Evolutionary conservation across 2,329 filamentous ascomycete genomes (phyloP), one percentile per base, ranked within the genome.

Genomic region (Pyrenophora tritici-repentis): DNA sequence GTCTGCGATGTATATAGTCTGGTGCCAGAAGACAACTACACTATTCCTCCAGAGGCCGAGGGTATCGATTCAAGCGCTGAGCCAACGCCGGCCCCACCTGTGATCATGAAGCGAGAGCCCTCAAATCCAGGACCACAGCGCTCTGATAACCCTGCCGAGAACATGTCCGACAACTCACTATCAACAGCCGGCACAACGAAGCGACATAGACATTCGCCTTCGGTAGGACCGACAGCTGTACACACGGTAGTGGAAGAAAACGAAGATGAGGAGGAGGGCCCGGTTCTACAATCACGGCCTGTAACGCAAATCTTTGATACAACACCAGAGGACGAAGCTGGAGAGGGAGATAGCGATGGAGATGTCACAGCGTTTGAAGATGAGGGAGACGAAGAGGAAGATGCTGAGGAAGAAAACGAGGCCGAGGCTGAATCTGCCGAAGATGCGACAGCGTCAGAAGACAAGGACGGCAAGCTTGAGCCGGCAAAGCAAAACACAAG

Each of bases 11-110:
- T 88, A 63, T 97, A 96, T 74, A 87, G 88, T 61, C 81, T 97
- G 53, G 86, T 99, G 24, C 91, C 91, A 1, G 86, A 90, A 42
- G 94, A 97, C 75, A 97, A 95, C 71, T 97, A 97, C 77, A 97
- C 95, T 53, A 86, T 99, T 37, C 93, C 94, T 1, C 85, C 89
- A 2, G 93, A 97, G 73, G 93, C 94, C 3, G 93, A 97, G 73
- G 93, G 92, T 0, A 76, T 91, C 2, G 68, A 72, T 32, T 59
- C 54, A 12, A 45, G 57, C 3, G 47, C 56, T 35, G 90, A 93
- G 46, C 59, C 68, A 12, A 61, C 55, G 9, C 39, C 62, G 10
- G 50, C 58, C 12, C 62, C 67, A 42, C 69, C 70, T 7, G 53
- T 67, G 12, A 67, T 76, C 20, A 47, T 74, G 45, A 75, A 70